A percentile compares a stretch with the other conserved stretches of the same genome.
These are phyloP conservation scores for Acanthamoeba castellanii DNA, from an alignment of 208 protist genomes.

Conservation along the genomic window DNA sequence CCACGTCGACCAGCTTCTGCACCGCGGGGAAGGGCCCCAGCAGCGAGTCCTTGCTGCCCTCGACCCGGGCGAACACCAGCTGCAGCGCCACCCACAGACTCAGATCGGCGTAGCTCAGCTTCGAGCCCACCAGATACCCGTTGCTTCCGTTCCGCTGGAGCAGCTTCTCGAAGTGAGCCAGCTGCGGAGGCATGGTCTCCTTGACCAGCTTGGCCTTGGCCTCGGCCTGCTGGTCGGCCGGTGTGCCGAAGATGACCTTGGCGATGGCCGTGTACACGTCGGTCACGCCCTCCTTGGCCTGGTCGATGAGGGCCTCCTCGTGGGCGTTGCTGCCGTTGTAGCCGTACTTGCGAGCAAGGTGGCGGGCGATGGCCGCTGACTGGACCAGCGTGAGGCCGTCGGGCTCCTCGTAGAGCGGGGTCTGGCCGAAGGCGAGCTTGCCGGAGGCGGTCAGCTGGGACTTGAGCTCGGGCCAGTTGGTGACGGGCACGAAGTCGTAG, in stretches of 20 bases:
- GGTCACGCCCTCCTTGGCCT: not conserved
- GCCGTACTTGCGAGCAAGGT: conserved; percentile 53
- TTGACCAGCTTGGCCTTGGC: not conserved
- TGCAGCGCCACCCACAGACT: not conserved
- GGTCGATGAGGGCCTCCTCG: conserved; percentile 25
- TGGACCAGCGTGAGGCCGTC: conserved; percentile 4
- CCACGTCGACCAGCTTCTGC: not conserved
- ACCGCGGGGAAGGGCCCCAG: not conserved
- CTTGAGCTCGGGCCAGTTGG: conserved; percentile 27
- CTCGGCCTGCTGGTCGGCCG: not conserved
- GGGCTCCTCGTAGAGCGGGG: conserved; percentile 54
- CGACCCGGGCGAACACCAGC: not conserved
- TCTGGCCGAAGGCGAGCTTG: conserved; percentile 20
- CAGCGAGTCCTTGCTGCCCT: not conserved
- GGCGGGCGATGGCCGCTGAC: conserved; percentile 20
- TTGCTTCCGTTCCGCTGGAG: conserved; percentile 56
- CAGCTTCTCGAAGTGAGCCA: not conserved
- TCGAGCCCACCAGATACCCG: conserved; percentile 59
- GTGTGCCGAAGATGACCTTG: not conserved
- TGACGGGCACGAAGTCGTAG: conserved; percentile 3
- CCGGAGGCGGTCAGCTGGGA: not conserved
- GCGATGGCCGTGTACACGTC: not conserved
- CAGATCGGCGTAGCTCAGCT: conserved; percentile 31
- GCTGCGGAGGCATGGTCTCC: not conserved
- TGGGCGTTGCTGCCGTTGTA: not conserved